Evolutionary conservation across 208 protist species (phyloP).

Genomic region (Trypanosomatidae sp.): DNA sequence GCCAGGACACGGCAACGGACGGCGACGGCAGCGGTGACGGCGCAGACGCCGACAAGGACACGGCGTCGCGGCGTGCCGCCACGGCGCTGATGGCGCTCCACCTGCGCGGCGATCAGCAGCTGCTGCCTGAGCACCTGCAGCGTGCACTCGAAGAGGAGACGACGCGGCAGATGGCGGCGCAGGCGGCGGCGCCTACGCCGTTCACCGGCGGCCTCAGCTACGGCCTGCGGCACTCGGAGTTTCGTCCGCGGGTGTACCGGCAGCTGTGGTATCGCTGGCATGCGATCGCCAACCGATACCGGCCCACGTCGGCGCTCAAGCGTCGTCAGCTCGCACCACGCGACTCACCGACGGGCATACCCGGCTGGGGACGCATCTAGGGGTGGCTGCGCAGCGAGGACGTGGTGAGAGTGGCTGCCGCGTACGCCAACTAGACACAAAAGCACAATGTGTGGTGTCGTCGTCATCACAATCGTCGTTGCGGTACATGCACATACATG

Average conservation of each 20-base stretch:
- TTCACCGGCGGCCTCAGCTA: constrained; percentile 67
- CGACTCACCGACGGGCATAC: constrained; percentile 81
- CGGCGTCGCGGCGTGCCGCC: not conserved
- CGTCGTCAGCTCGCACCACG: constrained; percentile 69
- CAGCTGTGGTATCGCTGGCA: constrained; percentile 88
- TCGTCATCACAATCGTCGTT: not conserved
- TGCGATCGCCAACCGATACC: constrained; percentile 79
- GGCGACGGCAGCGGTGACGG: no score
- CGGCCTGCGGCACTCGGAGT: constrained; percentile 69
- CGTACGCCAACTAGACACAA: no score
- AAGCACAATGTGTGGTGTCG: not conserved
- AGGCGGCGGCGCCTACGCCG: constrained; percentile 27
- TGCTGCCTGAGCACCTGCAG: constrained; percentile 23
- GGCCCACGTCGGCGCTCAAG: constrained; percentile 66
- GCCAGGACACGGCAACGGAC: not conserved
- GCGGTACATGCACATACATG: not conserved
- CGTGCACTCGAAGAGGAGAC: constrained; percentile 36
- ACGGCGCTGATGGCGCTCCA: constrained; percentile 36
- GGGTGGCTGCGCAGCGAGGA: not conserved
- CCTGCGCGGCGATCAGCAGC: constrained; percentile 59
- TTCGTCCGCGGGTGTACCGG: constrained; percentile 78
- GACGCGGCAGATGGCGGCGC: constrained; percentile 20
- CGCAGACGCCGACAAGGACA: no score
- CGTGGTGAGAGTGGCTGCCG: not conserved
- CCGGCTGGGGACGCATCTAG: constrained; percentile 77